Conservation (phyloP, 2,329 filamentous ascomycete species). For the Beauveria varroae region DNA sequence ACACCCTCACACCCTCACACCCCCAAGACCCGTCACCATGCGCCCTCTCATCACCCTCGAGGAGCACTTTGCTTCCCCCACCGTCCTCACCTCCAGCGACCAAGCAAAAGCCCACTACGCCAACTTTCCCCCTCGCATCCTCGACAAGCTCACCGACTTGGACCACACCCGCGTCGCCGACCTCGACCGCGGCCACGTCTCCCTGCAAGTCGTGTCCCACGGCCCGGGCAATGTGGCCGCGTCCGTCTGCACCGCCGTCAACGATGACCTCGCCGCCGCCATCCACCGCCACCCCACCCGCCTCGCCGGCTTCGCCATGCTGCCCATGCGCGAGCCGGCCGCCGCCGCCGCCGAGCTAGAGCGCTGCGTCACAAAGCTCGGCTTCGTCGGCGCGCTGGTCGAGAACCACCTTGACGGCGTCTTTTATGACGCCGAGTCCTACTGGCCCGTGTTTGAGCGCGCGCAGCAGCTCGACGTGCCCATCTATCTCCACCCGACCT, state of each 20-base stretch:
- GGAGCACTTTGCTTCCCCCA: slow-evolving; percentile 28
- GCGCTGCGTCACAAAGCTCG: slow-evolving; percentile 21
- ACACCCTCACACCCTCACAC: no score
- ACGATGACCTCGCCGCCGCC: slow-evolving; percentile 15
- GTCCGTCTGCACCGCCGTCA: slow-evolving; percentile 19
- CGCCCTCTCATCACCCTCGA: slow-evolving; percentile 33
- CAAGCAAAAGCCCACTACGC: slow-evolving; percentile 17
- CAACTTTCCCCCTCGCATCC: slow-evolving; percentile 16
- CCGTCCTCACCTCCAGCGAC: slow-evolving; percentile 12
- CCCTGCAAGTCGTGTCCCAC: slow-evolving; percentile 14
- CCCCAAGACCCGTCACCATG: background rate
- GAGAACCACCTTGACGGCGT: slow-evolving; percentile 21
- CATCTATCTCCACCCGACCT: slow-evolving; percentile 43
- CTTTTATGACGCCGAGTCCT: slow-evolving; percentile 23
- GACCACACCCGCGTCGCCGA: slow-evolving; percentile 17
- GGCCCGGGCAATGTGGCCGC: slow-evolving; percentile 9
- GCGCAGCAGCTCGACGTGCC: slow-evolving; percentile 38
- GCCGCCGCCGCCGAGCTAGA: slow-evolving; percentile 23
- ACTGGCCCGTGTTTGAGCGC: slow-evolving; percentile 23
- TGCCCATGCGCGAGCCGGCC: slow-evolving; percentile 23
- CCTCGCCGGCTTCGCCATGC: slow-evolving; percentile 22
- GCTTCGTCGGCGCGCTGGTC: slow-evolving; percentile 27
- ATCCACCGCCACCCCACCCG: slow-evolving; percentile 16
- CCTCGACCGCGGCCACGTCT: slow-evolving; percentile 20
- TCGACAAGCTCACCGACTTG: slow-evolving; percentile 18